Conservation (phyloP, 192 early-diverging fungal species). For the Fimicolochytrium jonesii region DNA sequence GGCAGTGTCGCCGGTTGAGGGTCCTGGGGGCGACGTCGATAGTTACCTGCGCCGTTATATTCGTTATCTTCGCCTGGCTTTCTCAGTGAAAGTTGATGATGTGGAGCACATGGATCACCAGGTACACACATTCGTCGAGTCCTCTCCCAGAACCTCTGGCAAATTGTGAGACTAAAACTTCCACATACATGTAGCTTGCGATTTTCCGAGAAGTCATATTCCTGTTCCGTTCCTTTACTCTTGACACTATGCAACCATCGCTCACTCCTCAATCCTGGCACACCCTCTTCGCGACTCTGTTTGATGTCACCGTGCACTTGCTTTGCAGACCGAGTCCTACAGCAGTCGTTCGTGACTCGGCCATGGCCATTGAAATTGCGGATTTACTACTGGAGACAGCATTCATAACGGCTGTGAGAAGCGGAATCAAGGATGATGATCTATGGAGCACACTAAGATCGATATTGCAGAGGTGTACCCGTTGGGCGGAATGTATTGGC, state of each 20-base stretch:
- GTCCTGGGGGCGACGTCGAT: constrained; percentile 45
- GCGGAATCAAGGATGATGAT: constrained; percentile 38
- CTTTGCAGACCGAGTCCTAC: constrained; percentile 39
- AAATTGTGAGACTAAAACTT: constrained; percentile 44
- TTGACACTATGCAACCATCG: constrained; percentile 19
- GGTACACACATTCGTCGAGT: no score
- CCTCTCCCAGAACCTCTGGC: no score
- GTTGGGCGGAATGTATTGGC: constrained; percentile 54
- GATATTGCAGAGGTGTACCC: constrained; percentile 39
- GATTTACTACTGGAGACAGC: constrained; percentile 68
- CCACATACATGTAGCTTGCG: constrained; percentile 33
- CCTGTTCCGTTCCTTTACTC: constrained; percentile 56
- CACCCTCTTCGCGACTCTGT: constrained; percentile 46
- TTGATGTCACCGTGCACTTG: constrained; percentile 61
- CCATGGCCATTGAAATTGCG: constrained; percentile 55
- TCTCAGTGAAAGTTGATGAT: constrained; percentile 53
- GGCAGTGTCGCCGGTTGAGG: no score
- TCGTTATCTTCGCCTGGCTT: constrained; percentile 56
- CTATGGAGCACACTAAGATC: constrained; percentile 58
- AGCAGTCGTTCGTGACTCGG: constrained; percentile 28
- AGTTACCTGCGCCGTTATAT: constrained; percentile 66
- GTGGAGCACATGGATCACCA: constrained; percentile 37
- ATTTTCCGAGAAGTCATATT: constrained; percentile 68
- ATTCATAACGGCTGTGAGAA: constrained; percentile 62
- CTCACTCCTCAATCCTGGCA: constrained; percentile 44